A percentile compares a stretch with the other conserved stretches of the same genome.
phyloP scores from a whole-genome alignment of 192 early-diverging fungal species.

The Umbelopsis vinacea region DNA sequence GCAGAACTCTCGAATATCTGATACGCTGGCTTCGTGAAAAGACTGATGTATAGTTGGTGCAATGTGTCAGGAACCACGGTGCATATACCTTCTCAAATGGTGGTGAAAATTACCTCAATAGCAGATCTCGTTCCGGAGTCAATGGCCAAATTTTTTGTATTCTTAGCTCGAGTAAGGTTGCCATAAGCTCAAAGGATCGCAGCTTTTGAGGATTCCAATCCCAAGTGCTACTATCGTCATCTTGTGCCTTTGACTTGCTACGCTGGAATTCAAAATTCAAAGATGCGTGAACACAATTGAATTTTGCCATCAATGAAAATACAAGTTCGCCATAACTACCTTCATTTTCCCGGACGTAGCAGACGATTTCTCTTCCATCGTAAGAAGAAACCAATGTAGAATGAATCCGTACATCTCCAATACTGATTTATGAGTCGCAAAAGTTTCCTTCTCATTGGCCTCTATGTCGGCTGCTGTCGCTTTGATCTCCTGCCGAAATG shows the following conservation, averaged over 20 bases:
- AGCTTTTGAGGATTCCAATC: constrained; percentile 65
- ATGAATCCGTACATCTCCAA: constrained; percentile 87
- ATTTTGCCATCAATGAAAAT: background rate
- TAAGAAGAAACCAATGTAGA: constrained; percentile 79
- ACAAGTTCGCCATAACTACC: constrained; percentile 21
- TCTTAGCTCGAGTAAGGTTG: constrained; percentile 57
- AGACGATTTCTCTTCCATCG: constrained; percentile 62
- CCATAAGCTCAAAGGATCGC: constrained; percentile 58
- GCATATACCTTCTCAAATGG: background rate
- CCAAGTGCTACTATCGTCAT: constrained; percentile 32
- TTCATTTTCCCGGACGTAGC: constrained; percentile 34
- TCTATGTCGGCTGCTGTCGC: constrained; percentile 63
- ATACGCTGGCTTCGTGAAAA: constrained; percentile 79
- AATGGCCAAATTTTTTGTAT: constrained; percentile 76
- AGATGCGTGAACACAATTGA: background rate
- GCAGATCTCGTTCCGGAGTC: constrained; percentile 67
- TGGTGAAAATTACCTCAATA: constrained; percentile 55
- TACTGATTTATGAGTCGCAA: constrained; percentile 62
- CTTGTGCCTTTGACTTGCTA: constrained; percentile 18
- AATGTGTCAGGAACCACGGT: background rate
- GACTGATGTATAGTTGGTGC: constrained; percentile 31
- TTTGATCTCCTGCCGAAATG: constrained; percentile 69
- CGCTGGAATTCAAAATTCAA: background rate
- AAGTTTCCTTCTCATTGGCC: constrained; percentile 71
- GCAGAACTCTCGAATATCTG: constrained; percentile 81